These are phyloP conservation scores for Gossypium laxum DNA, from an alignment of 441 rosid genomes.

Conservation along the genomic window DNA sequence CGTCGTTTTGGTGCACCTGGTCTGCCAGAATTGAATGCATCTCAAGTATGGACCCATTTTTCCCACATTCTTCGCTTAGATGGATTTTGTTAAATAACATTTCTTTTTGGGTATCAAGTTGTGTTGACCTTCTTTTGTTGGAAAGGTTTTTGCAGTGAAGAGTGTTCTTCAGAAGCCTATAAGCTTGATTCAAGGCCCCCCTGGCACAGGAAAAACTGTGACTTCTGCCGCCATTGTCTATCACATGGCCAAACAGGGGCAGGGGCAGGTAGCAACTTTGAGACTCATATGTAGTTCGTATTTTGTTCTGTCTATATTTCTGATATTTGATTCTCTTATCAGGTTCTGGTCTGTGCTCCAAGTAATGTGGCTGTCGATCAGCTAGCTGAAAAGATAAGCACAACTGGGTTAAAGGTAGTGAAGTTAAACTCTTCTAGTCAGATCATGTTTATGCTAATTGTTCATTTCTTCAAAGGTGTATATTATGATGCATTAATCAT, in stretches of 20 bases:
- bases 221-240: constrained; percentile 98
- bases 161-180: constrained; percentile 96
- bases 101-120: neutral
- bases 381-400: constrained; percentile 95
- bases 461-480: neutral
- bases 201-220: constrained; percentile 99
- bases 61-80: neutral
- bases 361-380: constrained; percentile 99
- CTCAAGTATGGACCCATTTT: constrained; percentile 48
- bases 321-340: constrained; percentile 16
- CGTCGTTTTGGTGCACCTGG: constrained; percentile 98
- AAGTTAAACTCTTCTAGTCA: neutral
- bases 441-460: neutral
- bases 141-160: constrained; percentile 89
- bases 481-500: neutral
- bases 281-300: constrained; percentile 6
- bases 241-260: constrained; percentile 99
- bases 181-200: constrained; percentile 97
- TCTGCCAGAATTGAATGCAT: constrained; percentile 93
- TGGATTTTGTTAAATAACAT: neutral
- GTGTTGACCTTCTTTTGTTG: constrained; percentile 4
- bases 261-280: constrained; percentile 63
- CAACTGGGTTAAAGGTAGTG: constrained; percentile 87
- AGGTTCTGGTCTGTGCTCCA: constrained; percentile 98
- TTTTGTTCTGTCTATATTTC: neutral